Percentiles rank a stretch among this genome's conserved stretches.
Evolutionary conservation across 495 filamentous ascomycete genomes (phyloP).

Genomic region (Hypoxylon perforatum): DNA sequence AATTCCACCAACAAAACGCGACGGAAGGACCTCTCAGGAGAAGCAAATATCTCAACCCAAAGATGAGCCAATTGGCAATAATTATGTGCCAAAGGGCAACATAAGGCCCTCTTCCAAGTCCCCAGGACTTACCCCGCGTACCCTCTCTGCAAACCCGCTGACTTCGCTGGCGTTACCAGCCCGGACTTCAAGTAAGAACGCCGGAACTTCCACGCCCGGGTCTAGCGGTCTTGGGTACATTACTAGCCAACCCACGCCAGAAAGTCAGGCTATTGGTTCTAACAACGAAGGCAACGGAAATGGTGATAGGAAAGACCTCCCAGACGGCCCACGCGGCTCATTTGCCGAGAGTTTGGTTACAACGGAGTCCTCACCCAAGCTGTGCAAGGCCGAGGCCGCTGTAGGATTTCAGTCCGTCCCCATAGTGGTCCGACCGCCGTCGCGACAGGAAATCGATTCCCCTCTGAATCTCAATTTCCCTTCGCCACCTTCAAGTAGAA

Average conservation of each 20-base stretch:
- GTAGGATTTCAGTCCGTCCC: slow-evolving; percentile 41
- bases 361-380: slow-evolving; percentile 35
- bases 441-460: slow-evolving; percentile 20
- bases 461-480: slow-evolving; percentile 39
- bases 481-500: slow-evolving; percentile 15
- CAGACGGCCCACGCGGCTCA: slow-evolving; percentile 20
- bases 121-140: not conserved
- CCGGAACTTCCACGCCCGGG: not conserved
- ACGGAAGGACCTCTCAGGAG: not conserved
- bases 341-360: slow-evolving; percentile 44
- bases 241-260: not conserved
- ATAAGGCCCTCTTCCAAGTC: not conserved
- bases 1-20: slow-evolving; percentile 1
- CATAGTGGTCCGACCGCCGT: slow-evolving; percentile 36
- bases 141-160: slow-evolving; percentile 12
- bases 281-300: slow-evolving; percentile 1
- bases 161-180: slow-evolving; percentile 26
- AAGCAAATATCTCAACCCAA: slow-evolving; percentile 1
- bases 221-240: not conserved
- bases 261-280: slow-evolving; percentile 13
- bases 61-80: slow-evolving; percentile 1
- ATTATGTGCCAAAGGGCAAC: not conserved
- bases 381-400: slow-evolving; percentile 42
- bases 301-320: slow-evolving; percentile 2
- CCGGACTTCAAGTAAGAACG: slow-evolving; percentile 40